A percentile compares a stretch with the other conserved stretches of the same genome.
phyloP scores from a whole-genome alignment of 495 filamentous ascomycete genomes.

The Chaetomidium leptoderma region DNA sequence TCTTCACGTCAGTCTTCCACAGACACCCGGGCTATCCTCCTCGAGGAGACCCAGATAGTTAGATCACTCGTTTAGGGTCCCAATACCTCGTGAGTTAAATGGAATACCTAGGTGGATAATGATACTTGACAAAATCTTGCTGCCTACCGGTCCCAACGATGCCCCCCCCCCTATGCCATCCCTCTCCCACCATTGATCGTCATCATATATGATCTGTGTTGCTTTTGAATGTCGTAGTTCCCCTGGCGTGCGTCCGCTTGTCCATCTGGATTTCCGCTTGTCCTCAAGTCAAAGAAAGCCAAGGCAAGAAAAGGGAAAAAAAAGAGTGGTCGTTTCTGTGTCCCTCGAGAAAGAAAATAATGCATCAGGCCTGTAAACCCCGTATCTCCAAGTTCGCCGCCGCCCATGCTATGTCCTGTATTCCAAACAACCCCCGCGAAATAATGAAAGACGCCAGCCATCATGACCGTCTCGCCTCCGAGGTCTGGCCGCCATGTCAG shows the following conservation, averaged over 20 bases:
- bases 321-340: neutral
- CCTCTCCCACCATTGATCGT: neutral
- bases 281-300: neutral
- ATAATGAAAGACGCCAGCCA: neutral
- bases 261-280: neutral
- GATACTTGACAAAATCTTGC: neutral
- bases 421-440: slow-evolving; percentile 3
- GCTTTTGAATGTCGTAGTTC: neutral
- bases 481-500: neutral
- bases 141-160: neutral
- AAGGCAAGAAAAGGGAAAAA: neutral
- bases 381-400: slow-evolving; percentile 21
- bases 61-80: neutral
- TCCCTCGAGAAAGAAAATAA: slow-evolving; percentile 7
- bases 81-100: neutral
- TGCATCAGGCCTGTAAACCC: slow-evolving; percentile 2
- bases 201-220: neutral
- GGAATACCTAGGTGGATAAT: neutral
- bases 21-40: no score
- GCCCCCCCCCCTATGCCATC: neutral
- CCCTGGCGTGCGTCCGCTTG: neutral
- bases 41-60: no score
- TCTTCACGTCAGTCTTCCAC: no score
- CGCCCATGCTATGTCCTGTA: slow-evolving; percentile 20
- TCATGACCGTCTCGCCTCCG: neutral